Base-by-base conservation (phyloP, 495 filamentous ascomycete species). In the Extremus antarcticus region DNA sequence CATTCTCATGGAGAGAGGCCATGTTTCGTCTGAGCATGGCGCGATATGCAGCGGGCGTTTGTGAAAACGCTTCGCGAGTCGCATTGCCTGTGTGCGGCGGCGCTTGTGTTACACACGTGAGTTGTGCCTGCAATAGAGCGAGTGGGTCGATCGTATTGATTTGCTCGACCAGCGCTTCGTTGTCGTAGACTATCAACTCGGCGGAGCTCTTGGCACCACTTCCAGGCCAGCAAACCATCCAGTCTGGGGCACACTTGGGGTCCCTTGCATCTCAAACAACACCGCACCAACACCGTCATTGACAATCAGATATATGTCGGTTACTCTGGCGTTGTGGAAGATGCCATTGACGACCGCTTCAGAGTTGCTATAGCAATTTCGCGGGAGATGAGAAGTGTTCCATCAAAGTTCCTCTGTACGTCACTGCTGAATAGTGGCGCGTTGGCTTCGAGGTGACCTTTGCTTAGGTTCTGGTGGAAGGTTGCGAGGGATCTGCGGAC, bases 381-480 rank as follows among this genome's bases (percentile, higher is more conserved):
- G 7, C 41, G 4, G 19, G 41, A 45, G 16, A 45, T 21, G 19
- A 45, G 15, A n/a, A 45, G 19, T n/a, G 41, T 8, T 7, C 41
- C 41, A n/a, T 45, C 41, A 21, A 17, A 45, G 41, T 45, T 45
- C 41, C 41, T 9, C 7, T 45, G 41, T n/a, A 45, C 41, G n/a
- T 45, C 41, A 4, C 7, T n/a, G 4, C 8, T 21, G 19, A 17
- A 17, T n/a, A 45, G 41, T 3, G 19, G 41, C 7, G 7, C 41
- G 17, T 45, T 45, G 19, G 4, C 41, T 45, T n/a, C 7, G 4
- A 17, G 19, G 3, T 17, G 15, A 7, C 41, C 41, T 21, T 45
- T 45, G 41, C 41, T 45, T 21, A 45, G n/a, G 41, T 45, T 45
- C 41, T 45, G 4, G 41, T 45, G 41, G 41, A 45, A 45, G 41